Percentiles rank a stretch among this genome's conserved stretches.
These are phyloP conservation scores for Fagopyrum esculentum DNA, from an alignment of 148 eudicot species.

Conservation along the genomic window DNA sequence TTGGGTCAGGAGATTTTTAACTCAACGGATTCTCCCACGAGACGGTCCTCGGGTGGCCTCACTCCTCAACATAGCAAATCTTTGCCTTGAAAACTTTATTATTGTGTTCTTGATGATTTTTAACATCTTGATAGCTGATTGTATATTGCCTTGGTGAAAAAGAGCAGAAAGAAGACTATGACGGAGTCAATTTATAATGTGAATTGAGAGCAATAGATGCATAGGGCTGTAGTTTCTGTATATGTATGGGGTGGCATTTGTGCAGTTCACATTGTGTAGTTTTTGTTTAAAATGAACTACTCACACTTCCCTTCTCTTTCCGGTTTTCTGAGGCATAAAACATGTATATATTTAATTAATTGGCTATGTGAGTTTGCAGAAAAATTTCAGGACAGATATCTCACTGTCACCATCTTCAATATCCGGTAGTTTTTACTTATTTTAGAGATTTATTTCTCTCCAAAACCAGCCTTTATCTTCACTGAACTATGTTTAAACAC, in stretches of 20 bases:
- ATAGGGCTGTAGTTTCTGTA: conserved; percentile 7
- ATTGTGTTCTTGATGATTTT: background rate
- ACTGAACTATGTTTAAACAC: too few relatives aligned
- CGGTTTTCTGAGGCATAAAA: too few relatives aligned
- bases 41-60: conserved; percentile 22
- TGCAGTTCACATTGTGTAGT: background rate
- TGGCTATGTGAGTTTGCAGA: too few relatives aligned
- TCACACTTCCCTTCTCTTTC: background rate
- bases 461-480: too few relatives aligned
- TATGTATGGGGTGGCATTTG: conserved; percentile 1
- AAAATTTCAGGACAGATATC: too few relatives aligned
- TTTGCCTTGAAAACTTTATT: background rate
- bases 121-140: conserved; percentile 3
- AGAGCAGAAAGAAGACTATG: background rate
- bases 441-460: too few relatives aligned
- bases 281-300: background rate
- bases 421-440: too few relatives aligned
- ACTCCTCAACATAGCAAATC: conserved; percentile 7
- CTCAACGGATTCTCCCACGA: conserved; percentile 41
- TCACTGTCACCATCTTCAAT: too few relatives aligned
- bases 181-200: background rate
- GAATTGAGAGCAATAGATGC: conserved; percentile 4
- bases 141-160: background rate
- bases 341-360: too few relatives aligned
- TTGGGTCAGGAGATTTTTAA: conserved; percentile 77